Conservation (phyloP, 23 red algal species). For the Cyanidiococcus yangmingshanensis region DNA sequence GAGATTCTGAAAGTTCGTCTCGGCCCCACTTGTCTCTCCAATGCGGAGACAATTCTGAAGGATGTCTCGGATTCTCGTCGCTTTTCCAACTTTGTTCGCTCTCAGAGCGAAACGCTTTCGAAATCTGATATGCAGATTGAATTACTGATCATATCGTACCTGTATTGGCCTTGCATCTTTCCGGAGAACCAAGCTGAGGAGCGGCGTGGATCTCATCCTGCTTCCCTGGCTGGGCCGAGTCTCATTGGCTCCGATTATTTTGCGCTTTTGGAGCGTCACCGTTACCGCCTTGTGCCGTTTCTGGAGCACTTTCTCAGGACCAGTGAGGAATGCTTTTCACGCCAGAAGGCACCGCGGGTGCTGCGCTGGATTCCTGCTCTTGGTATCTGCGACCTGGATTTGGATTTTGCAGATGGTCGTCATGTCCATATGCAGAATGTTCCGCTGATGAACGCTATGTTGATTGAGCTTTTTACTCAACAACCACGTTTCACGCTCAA, state of each 20-base stretch:
- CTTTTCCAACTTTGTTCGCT: not conserved
- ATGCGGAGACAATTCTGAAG: not conserved
- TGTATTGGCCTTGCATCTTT: not conserved
- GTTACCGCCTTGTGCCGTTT: not conserved
- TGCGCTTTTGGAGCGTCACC: not conserved
- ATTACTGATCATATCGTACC: not conserved
- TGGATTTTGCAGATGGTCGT: conserved; percentile 1
- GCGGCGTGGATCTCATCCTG: not conserved
- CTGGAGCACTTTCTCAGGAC: not conserved
- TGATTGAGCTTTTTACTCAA: not conserved
- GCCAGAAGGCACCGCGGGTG: not conserved
- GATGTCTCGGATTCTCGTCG: conserved; percentile 15
- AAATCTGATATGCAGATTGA: not conserved
- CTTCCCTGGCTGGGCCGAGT: not conserved
- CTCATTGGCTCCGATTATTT: not conserved
- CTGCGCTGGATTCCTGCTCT: not conserved
- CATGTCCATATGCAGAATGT: not conserved
- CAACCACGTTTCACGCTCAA: not conserved
- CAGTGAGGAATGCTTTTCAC: not conserved
- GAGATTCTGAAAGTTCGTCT: conserved; percentile 10
- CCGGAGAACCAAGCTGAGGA: not conserved
- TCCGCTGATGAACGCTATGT: not conserved
- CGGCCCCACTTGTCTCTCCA: not conserved
- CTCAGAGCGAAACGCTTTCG: not conserved
- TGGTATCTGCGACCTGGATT: not conserved